Conservation (phyloP, 2,329 filamentous ascomycete species). For the Cyphellophora attinorum region DNA sequence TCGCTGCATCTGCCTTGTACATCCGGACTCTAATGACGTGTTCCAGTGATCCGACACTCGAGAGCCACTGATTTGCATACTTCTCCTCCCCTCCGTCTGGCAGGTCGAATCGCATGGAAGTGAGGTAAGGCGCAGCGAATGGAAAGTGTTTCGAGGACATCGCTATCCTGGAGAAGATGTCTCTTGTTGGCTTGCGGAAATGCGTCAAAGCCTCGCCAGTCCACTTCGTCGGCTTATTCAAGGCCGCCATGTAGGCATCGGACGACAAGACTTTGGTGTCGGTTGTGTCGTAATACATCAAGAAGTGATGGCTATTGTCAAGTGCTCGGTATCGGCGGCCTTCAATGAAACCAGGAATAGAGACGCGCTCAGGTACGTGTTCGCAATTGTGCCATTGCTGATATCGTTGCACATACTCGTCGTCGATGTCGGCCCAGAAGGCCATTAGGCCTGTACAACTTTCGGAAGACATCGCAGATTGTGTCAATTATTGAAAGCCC, state of each 20-base stretch:
- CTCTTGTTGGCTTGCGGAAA: neutral
- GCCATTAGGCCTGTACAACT: neutral
- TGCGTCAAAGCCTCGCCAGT: neutral
- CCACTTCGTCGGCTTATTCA: neutral
- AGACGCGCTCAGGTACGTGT: neutral
- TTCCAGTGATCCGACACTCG: conserved; percentile 1
- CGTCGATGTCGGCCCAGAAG: conserved; percentile 1
- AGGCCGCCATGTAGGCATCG: neutral
- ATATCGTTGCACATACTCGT: neutral
- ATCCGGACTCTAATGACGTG: neutral
- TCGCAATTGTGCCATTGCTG: conserved; percentile 1
- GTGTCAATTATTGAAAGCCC: no score
- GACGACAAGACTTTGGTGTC: neutral
- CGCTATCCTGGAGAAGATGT: neutral
- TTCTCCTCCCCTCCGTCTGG: conserved; percentile 7
- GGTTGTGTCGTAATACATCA: neutral
- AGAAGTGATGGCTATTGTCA: neutral
- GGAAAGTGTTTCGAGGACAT: neutral
- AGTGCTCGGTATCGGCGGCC: neutral
- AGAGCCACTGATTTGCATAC: conserved; percentile 5
- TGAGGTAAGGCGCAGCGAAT: neutral
- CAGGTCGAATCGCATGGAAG: neutral
- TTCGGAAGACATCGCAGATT: neutral
- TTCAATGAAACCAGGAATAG: neutral
- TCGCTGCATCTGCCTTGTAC: neutral